A percentile compares a stretch with the other conserved stretches of the same genome.
These are phyloP conservation scores for Xylaria sp. DNA, from an alignment of 2,329 filamentous ascomycete genomes.

Conservation along the genomic window DNA sequence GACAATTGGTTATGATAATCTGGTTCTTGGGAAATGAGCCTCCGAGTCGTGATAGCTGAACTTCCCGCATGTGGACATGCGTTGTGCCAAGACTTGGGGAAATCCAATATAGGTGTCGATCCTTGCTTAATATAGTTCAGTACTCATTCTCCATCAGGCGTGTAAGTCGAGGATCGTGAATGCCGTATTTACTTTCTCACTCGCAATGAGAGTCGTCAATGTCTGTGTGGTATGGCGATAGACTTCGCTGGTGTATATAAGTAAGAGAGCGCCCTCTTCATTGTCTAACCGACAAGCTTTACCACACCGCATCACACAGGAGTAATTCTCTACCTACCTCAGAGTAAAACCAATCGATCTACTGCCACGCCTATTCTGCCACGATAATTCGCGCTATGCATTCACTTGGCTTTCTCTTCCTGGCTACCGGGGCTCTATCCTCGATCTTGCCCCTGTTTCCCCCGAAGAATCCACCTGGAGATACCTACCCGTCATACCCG, in stretches of 20 bases:
- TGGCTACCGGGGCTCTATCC: slow-evolving; percentile 6
- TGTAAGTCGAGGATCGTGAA: neutral
- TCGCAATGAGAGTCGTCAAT: too few species aligned
- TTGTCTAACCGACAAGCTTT: neutral
- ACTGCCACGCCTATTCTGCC: neutral
- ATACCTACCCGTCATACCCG: neutral
- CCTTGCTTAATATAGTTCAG: neutral
- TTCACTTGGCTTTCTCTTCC: neutral
- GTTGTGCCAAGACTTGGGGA: neutral
- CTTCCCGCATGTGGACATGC: neutral
- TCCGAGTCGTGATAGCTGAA: neutral
- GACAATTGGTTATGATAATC: neutral
- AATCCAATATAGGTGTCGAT: neutral
- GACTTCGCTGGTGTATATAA: neutral
- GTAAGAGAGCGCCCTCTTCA: neutral
- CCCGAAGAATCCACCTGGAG: neutral
- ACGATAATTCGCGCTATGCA: neutral
- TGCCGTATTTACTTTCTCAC: neutral
- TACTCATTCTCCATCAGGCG: neutral
- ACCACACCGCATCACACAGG: neutral
- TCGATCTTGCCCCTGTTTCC: slow-evolving; percentile 1
- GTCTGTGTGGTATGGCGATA: neutral
- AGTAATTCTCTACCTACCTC: neutral
- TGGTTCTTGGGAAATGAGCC: neutral
- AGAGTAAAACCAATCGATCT: neutral